phyloP scores from a whole-genome alignment of 73 alveolate species.

The Durusdinium trenchii region DNA sequence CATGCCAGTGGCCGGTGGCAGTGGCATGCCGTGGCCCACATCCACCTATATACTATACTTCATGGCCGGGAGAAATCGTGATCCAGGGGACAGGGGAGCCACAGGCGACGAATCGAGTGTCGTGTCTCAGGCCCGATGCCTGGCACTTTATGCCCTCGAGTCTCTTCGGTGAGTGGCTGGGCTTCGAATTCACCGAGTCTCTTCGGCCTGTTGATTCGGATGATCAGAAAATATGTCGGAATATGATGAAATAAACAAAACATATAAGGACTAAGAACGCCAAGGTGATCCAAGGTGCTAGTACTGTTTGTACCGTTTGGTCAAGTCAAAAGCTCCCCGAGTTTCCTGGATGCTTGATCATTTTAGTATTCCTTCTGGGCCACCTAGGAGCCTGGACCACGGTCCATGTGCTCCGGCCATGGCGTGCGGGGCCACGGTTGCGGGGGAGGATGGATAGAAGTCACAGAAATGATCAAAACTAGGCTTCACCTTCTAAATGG shows the following conservation, averaged over 20 bases:
- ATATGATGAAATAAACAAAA: background rate
- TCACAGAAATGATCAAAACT: too few species aligned
- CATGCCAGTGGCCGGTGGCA: background rate
- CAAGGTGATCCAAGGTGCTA: background rate
- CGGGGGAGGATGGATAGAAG: too few species aligned
- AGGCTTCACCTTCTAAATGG: too few species aligned
- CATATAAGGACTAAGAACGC: background rate
- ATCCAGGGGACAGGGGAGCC: background rate
- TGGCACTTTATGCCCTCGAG: constrained; percentile 49
- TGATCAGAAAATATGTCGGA: background rate
- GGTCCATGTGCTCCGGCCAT: constrained; percentile 63
- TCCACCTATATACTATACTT: background rate
- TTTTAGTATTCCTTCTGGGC: background rate
- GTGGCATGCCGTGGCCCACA: background rate
- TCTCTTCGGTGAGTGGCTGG: constrained; percentile 1
- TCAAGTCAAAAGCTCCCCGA: background rate
- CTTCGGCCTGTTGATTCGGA: background rate
- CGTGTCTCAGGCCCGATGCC: constrained; percentile 4
- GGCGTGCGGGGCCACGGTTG: background rate
- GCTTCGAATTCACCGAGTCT: background rate
- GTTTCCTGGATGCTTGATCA: background rate
- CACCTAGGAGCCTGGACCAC: constrained; percentile 35
- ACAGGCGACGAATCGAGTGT: background rate
- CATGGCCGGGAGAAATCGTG: background rate
- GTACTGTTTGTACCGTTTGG: background rate